A percentile compares a stretch with the other conserved stretches of the same genome.
Evolutionary conservation across 768 basidiomycete genomes (phyloP).

Genomic region (Dictyophora rubrovolvata): DNA sequence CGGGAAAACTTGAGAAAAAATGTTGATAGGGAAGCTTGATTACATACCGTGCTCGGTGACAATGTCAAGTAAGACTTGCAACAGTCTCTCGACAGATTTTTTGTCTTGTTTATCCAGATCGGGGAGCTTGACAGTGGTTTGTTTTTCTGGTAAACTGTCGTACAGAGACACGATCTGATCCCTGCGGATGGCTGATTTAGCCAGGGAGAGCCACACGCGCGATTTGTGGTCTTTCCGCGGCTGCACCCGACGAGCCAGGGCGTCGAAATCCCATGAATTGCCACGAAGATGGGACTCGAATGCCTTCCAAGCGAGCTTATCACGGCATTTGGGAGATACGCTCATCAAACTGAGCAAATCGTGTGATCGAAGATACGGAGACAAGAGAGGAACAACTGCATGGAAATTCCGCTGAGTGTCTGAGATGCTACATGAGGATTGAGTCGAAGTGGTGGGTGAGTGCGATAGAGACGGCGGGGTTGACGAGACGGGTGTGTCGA

Average conservation of each 20-base stretch:
- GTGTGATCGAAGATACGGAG: not conserved
- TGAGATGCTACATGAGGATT: not conserved
- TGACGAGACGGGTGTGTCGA: not conserved
- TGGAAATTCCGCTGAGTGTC: not conserved
- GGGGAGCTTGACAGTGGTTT: not conserved
- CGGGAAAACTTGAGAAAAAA: not conserved
- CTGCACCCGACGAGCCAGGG: not conserved
- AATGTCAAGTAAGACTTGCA: not conserved
- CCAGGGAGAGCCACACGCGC: slow-evolving; percentile 1
- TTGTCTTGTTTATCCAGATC: not conserved
- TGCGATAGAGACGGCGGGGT: not conserved
- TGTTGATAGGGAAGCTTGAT: not conserved
- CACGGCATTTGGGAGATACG: not conserved
- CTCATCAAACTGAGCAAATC: slow-evolving; percentile 1
- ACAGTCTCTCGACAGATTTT: not conserved
- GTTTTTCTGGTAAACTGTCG: not conserved
- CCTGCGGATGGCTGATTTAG: not conserved
- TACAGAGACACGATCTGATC: not conserved
- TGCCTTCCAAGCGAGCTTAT: not conserved
- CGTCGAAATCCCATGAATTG: slow-evolving; percentile 3
- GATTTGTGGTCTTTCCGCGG: not conserved
- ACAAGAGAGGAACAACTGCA: not conserved
- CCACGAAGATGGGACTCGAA: not conserved
- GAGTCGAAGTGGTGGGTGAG: not conserved
- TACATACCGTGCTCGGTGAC: slow-evolving; percentile 6